Evolutionary conservation across 2,329 filamentous ascomycete genomes (phyloP), one percentile per base, ranked within the genome.

Genomic region (Scytalidium sp.): DNA sequence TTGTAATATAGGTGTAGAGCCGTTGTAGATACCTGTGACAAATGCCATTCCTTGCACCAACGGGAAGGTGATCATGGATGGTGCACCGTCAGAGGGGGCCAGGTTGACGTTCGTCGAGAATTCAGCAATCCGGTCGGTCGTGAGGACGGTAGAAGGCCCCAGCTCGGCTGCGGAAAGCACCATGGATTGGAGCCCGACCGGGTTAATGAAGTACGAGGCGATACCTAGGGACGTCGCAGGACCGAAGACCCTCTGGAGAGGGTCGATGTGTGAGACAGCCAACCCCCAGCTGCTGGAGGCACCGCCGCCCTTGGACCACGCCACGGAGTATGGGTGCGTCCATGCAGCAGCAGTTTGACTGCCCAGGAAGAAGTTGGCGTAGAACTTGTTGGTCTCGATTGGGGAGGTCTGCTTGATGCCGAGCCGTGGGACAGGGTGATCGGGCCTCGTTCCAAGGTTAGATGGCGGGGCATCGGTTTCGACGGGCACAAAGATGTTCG

Each of bases 1-100:
- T 58, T 92, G 84, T 41, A 97, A 76, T 3, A 85, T 63, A 0
- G 93, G 93, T 7, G 82, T 84, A 0, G 83, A 76, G 23, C 83
- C 82, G 47, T 75, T 76, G 68, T 92, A 97, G 17, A 87, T 67
- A 1, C 78, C 92, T 3, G 92, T 97, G 17, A 96, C 75, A 60
- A 91, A 96, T 0, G 83, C 86, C 83, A 95, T 94, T 10, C 94
- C 94, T 64, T 97, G 93, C 0, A 96, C 83, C 7, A 97, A 64
- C 0, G 92, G 91, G 56, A 96, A 90, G 0, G 81, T 85, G 19
- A 97, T 78, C 1, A 79, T 74, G 1, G 86, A 79, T 1, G 74
- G 66, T 7, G 78, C 75, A 2, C 73, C 72, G n/a, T 67, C 63
- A 19, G 75, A 71, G 2, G 77, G 75, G 45, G 73, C 78, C 25